Percentiles rank a stretch among this genome's conserved stretches.
Evolutionary conservation across 164 flowering plant species (phyloP).

Genomic region (Dillenia turbinata): DNA sequence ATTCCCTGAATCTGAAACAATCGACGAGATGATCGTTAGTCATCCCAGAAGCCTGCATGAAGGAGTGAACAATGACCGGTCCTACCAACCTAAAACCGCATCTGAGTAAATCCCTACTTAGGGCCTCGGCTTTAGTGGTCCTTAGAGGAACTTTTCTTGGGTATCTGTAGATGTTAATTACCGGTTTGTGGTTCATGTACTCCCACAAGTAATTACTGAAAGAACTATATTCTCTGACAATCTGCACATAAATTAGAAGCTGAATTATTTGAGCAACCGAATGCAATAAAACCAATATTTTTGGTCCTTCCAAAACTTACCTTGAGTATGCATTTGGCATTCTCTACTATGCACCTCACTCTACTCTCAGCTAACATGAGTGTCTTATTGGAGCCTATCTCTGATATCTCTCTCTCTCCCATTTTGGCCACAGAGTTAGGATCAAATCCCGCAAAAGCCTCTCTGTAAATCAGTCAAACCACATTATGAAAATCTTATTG

Average conservation of each 20-base stretch:
- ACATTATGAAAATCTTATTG: not conserved
- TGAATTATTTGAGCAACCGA: not conserved
- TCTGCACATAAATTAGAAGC: constrained; percentile 25
- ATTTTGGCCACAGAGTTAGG: constrained; percentile 56
- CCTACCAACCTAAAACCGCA: constrained; percentile 82
- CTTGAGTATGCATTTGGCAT: constrained; percentile 75
- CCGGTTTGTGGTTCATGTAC: constrained; percentile 59
- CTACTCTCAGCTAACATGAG: constrained; percentile 60
- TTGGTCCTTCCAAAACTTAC: constrained; percentile 27
- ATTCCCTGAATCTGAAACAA: constrained; percentile 68
- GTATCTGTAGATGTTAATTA: constrained; percentile 56
- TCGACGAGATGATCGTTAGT: constrained; percentile 81
- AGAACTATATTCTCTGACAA: constrained; percentile 67
- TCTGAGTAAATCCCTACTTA: constrained; percentile 69
- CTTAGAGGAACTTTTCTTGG: constrained; percentile 76
- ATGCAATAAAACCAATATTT: not conserved
- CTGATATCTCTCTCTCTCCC: constrained; percentile 65
- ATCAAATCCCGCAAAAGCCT: constrained; percentile 63
- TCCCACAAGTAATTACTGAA: constrained; percentile 82
- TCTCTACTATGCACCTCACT: constrained; percentile 81
- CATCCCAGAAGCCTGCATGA: constrained; percentile 93
- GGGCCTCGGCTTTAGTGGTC: constrained; percentile 70
- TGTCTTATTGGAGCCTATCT: constrained; percentile 50
- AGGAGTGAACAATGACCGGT: constrained; percentile 75
- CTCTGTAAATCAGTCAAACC: constrained; percentile 32